A percentile compares a stretch with the other conserved stretches of the same genome.
Conservation (phyloP, 2,329 filamentous ascomycete species). For the Orbilia oligospora region DNA sequence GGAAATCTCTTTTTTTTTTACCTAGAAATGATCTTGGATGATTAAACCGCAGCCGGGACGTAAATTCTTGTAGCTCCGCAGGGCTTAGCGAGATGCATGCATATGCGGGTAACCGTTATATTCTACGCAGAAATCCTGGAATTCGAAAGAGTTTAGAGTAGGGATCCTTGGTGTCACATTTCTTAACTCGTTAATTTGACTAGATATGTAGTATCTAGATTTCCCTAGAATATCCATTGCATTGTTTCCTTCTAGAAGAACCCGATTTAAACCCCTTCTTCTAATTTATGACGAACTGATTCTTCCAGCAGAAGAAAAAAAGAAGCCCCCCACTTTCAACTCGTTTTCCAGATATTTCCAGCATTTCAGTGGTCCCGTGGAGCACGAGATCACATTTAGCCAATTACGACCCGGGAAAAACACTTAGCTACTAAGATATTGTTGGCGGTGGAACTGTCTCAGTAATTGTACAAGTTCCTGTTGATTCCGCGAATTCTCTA, state of each 20-base stretch:
- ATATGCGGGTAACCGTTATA: conserved; percentile 20
- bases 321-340: not conserved
- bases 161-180: not conserved
- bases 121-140: conserved; percentile 14
- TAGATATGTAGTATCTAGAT: not conserved
- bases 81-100: conserved; percentile 40
- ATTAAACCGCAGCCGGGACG: conserved; percentile 4
- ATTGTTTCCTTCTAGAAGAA: not conserved
- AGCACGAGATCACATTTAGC: not conserved
- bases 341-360: not conserved
- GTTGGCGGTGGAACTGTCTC: conserved; percentile 19
- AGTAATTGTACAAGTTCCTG: not conserved
- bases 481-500: not conserved
- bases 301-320: not conserved
- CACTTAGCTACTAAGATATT: not conserved
- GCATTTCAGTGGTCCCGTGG: not conserved
- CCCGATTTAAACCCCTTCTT: not conserved
- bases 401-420: not conserved
- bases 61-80: not conserved
- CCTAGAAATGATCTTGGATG: conserved; percentile 22
- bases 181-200: conserved; percentile 1
- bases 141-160: not conserved
- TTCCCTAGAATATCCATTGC: not conserved
- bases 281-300: not conserved
- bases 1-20: no score